These are phyloP conservation scores for Chenopodium formosanum DNA, from an alignment of 148 eudicot genomes.

Conservation along the genomic window DNA sequence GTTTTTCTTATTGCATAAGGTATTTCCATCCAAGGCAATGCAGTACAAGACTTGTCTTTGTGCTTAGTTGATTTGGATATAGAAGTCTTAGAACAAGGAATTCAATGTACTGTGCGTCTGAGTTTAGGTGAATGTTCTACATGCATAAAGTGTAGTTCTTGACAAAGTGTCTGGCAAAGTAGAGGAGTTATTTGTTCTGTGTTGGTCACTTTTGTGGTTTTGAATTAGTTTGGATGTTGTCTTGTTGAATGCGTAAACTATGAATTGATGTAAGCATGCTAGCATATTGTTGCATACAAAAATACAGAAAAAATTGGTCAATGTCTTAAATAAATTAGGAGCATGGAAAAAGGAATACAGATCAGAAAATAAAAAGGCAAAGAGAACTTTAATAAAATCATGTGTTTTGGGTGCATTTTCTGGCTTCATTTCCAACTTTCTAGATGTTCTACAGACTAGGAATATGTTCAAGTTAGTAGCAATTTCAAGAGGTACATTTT, in stretches of 20 bases:
- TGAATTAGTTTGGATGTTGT: neutral
- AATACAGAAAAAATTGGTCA: neutral
- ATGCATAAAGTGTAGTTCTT: neutral
- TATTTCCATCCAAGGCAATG: neutral
- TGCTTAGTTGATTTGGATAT: neutral
- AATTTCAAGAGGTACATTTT: neutral
- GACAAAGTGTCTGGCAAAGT: neutral
- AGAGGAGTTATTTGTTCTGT: neutral
- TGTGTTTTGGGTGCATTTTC: neutral
- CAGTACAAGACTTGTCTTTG: neutral
- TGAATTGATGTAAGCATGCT: neutral
- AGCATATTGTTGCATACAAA: neutral
- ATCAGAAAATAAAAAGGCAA: neutral
- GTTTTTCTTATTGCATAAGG: neutral
- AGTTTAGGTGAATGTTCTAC: neutral
- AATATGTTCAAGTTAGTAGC: neutral
- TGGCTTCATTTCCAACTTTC: conserved; percentile 5
- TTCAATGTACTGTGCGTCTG: neutral
- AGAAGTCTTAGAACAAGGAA: neutral
- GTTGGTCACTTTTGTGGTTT: neutral
- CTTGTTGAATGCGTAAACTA: neutral
- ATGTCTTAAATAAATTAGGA: neutral
- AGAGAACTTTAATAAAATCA: neutral
- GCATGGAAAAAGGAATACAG: neutral
- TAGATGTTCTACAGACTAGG: neutral